These are phyloP conservation scores for Nakazawaea ambrosiae DNA, from an alignment of 805 yeast genomes.

Conservation along the genomic window DNA sequence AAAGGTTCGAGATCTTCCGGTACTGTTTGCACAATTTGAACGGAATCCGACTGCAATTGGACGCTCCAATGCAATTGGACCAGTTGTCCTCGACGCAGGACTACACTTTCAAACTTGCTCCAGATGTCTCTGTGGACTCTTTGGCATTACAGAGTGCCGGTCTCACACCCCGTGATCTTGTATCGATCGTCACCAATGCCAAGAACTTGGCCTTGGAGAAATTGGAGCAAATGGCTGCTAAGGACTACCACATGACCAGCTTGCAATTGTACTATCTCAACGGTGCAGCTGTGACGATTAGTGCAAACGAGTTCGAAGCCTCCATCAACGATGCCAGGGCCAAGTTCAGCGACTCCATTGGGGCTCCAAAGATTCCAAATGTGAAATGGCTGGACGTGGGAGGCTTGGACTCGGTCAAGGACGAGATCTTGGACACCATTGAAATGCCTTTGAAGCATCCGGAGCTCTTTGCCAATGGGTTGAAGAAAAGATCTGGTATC, in stretches of 20 bases:
- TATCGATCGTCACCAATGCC: constrained; percentile 63
- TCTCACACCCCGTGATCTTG: constrained; percentile 75
- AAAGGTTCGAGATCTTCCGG: constrained; percentile 58
- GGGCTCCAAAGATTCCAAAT: constrained; percentile 93
- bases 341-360: constrained; percentile 88
- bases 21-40: constrained; percentile 21
- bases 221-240: constrained; percentile 26
- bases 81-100: constrained; percentile 1
- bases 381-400: constrained; percentile 98
- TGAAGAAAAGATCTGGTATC: constrained; percentile 91
- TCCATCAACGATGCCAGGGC: constrained; percentile 79
- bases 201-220: constrained; percentile 50
- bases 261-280: constrained; percentile 36
- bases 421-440: constrained; percentile 89
- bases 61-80: constrained; percentile 1
- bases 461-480: constrained; percentile 77
- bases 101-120: constrained; percentile 23
- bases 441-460: constrained; percentile 95
- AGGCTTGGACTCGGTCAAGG: constrained; percentile 84
- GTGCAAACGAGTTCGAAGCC: constrained; percentile 54
- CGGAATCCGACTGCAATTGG: constrained; percentile 5
- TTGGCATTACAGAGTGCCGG: constrained; percentile 90
- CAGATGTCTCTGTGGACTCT: constrained; percentile 46
- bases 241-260: constrained; percentile 16
- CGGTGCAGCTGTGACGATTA: constrained; percentile 47